Percentiles rank a stretch among this genome's conserved stretches.
Evolutionary conservation across 805 yeast species (phyloP).

Genomic region (Teunomyces kruisii): DNA sequence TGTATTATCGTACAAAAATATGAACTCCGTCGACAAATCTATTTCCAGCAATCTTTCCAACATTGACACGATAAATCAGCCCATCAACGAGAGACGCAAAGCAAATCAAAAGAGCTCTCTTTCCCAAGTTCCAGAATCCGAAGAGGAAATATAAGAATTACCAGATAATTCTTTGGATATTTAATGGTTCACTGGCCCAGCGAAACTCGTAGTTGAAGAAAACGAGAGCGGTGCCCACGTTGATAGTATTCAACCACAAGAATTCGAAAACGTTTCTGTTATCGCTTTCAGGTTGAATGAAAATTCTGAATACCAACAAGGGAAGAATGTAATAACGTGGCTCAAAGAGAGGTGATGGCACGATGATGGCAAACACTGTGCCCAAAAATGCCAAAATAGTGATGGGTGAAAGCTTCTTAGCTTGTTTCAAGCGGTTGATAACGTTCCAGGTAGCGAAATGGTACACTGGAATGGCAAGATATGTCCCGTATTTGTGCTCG

Average conservation of each 20-base stretch:
- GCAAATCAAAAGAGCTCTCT: neutral
- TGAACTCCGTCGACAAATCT: constrained; percentile 28
- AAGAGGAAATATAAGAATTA: constrained; percentile 26
- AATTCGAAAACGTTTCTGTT: constrained; percentile 53
- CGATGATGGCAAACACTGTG: constrained; percentile 59
- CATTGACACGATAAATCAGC: constrained; percentile 20
- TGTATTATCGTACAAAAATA: constrained; percentile 17
- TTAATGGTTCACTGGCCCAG: constrained; percentile 63
- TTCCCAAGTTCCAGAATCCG: constrained; percentile 3
- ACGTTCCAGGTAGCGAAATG: constrained; percentile 54
- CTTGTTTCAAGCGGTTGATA: constrained; percentile 13
- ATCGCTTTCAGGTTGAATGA: constrained; percentile 41
- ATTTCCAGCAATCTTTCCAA: constrained; percentile 29
- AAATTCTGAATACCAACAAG: constrained; percentile 68
- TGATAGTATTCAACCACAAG: constrained; percentile 59
- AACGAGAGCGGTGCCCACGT: constrained; percentile 50
- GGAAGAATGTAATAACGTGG: constrained; percentile 92
- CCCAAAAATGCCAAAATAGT: constrained; percentile 51
- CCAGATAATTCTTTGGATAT: constrained; percentile 86
- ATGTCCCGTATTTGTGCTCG: constrained; percentile 44
- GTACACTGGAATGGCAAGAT: constrained; percentile 62
- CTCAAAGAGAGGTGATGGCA: constrained; percentile 91
- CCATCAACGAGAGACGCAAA: constrained; percentile 3
- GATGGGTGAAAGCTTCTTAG: constrained; percentile 19
- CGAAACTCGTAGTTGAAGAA: constrained; percentile 62